phyloP scores from a whole-genome alignment of 106 monocot genomes.

The Platanthera zijinensis region DNA sequence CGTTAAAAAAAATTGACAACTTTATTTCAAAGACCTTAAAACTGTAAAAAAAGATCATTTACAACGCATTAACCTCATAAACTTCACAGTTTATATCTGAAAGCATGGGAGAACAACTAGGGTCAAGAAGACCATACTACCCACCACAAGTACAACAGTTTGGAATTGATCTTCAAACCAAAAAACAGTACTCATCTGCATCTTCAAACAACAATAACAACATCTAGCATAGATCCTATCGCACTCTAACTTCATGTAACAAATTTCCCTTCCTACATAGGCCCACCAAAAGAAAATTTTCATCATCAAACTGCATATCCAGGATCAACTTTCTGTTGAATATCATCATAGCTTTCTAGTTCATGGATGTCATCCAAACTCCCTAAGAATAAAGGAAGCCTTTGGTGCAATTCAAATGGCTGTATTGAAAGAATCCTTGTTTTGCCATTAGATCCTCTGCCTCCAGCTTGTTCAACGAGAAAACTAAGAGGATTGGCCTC shows the following conservation, averaged over 20 bases:
- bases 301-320: constrained; percentile 83
- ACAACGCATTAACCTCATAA: too few species aligned
- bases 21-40: background rate
- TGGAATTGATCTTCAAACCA: background rate
- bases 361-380: constrained; percentile 85
- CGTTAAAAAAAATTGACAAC: background rate
- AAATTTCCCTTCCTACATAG: background rate
- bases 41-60: too few species aligned
- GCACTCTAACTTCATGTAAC: background rate
- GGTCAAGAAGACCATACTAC: background rate
- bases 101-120: background rate
- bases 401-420: constrained; percentile 84
- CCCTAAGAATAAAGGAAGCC: constrained; percentile 86
- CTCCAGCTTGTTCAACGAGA: constrained; percentile 87
- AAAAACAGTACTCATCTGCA: background rate
- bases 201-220: background rate
- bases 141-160: background rate
- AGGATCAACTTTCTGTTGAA: constrained; percentile 96
- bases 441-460: constrained; percentile 92
- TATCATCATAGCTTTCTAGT: constrained; percentile 80
- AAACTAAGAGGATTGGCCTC: constrained; percentile 97
- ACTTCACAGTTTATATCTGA: too few species aligned
- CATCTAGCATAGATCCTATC: background rate
- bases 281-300: background rate
- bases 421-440: constrained; percentile 74